phyloP scores from a whole-genome alignment of 2,329 filamentous ascomycete genomes.

The Cadophora gregata region DNA sequence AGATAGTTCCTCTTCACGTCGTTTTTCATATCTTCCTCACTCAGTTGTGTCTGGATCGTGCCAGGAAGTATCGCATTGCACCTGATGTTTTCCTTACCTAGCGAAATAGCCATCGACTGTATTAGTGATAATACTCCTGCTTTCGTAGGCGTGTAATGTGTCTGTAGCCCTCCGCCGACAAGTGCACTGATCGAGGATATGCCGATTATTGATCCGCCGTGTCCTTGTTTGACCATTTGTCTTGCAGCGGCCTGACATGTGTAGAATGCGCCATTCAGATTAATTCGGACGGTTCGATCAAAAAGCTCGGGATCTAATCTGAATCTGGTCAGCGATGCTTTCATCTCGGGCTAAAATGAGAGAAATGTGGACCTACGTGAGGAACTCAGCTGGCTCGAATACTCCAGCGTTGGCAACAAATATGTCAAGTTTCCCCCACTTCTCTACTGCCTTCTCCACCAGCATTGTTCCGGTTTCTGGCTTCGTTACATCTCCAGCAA shows the following conservation, averaged over 20 bases:
- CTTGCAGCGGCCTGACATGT: slow-evolving; percentile 82
- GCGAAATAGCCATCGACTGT: slow-evolving; percentile 80
- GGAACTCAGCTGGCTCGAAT: slow-evolving; percentile 86
- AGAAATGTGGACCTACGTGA: slow-evolving; percentile 58
- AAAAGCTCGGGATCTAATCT: slow-evolving; percentile 74
- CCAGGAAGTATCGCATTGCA: slow-evolving; percentile 87
- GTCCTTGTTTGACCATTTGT: slow-evolving; percentile 73
- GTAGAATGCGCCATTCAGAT: slow-evolving; percentile 87
- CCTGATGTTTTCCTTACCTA: slow-evolving; percentile 76
- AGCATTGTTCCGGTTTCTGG: slow-evolving; percentile 73
- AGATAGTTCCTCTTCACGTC: slow-evolving; percentile 76
- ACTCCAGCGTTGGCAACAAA: slow-evolving; percentile 91
- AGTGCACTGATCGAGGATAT: slow-evolving; percentile 76
- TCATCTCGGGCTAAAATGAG: too few species aligned
- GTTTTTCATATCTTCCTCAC: slow-evolving; percentile 78
- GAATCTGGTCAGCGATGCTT: not conserved
- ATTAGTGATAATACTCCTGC: slow-evolving; percentile 81
- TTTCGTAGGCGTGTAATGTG: slow-evolving; percentile 92
- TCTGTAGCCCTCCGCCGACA: slow-evolving; percentile 78
- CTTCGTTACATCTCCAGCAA: slow-evolving; percentile 79
- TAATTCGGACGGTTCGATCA: slow-evolving; percentile 74
- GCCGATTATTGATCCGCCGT: slow-evolving; percentile 81
- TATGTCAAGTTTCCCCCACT: slow-evolving; percentile 70
- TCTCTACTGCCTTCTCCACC: slow-evolving; percentile 67
- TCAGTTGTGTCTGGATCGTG: slow-evolving; percentile 82